phyloP scores from a whole-genome alignment of 768 basidiomycete genomes.

The Psilocybe sp. region DNA sequence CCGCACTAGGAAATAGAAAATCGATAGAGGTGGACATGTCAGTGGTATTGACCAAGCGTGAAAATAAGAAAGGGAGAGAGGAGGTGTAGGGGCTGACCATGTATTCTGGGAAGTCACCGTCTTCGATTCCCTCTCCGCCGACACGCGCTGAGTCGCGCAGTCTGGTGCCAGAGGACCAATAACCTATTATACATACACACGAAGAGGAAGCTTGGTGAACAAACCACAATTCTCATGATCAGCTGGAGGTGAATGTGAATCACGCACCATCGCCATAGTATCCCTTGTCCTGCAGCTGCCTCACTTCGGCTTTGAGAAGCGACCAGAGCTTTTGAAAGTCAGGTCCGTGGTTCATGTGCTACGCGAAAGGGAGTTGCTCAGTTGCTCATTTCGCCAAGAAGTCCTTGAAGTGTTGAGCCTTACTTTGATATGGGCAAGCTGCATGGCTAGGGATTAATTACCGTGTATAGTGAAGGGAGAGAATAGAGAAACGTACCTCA shows the following conservation, averaged over 20 bases:
- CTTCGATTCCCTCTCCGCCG: slow-evolving; percentile 45
- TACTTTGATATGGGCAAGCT: slow-evolving; percentile 86
- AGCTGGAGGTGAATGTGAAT: background rate
- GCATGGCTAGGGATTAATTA: too few species aligned
- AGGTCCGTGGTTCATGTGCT: slow-evolving; percentile 83
- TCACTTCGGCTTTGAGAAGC: slow-evolving; percentile 62
- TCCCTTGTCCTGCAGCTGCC: slow-evolving; percentile 65
- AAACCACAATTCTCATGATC: background rate
- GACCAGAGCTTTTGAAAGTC: slow-evolving; percentile 76
- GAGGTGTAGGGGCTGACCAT: slow-evolving; percentile 45
- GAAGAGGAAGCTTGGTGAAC: background rate
- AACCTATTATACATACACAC: too few species aligned
- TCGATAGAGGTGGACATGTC: background rate
- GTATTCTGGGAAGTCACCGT: slow-evolving; percentile 71
- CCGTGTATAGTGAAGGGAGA: too few species aligned
- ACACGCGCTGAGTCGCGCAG: slow-evolving; percentile 62
- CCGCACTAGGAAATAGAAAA: slow-evolving; percentile 58
- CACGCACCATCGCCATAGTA: slow-evolving; percentile 79
- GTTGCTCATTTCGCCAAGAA: background rate
- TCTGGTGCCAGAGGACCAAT: slow-evolving; percentile 78
- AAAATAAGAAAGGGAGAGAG: background rate
- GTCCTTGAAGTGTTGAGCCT: background rate
- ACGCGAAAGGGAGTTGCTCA: background rate
- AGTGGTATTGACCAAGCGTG: background rate
- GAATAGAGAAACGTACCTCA: slow-evolving; percentile 50